These are phyloP conservation scores for Termitomyces sp. DNA, from an alignment of 768 basidiomycete species.

Conservation along the genomic window DNA sequence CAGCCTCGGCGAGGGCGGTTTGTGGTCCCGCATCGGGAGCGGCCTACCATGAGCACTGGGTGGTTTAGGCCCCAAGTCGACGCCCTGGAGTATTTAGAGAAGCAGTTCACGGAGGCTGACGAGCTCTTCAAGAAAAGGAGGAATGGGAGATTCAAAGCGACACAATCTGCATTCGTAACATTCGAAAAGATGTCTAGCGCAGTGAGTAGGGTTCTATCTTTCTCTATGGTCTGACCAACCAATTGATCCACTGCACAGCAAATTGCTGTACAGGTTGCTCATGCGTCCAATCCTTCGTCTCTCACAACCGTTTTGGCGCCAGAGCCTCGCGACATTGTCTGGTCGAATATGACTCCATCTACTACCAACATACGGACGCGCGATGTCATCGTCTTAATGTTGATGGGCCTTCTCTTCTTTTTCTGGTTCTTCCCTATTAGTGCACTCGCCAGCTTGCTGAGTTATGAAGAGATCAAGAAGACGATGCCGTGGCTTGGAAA, in stretches of 20 bases:
- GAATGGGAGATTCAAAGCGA: conserved; percentile 71
- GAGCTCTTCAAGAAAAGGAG: conserved; percentile 76
- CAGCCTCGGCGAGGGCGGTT: conserved; percentile 42
- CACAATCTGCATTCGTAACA: conserved; percentile 88
- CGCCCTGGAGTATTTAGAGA: conserved; percentile 83
- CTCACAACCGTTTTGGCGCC: conserved; percentile 75
- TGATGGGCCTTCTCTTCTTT: conserved; percentile 73
- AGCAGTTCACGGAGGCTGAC: conserved; percentile 74
- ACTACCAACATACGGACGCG: conserved; percentile 53
- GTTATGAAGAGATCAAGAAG: conserved; percentile 91
- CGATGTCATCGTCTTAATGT: conserved; percentile 61
- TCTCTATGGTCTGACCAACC: background rate
- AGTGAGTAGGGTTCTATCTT: conserved; percentile 37
- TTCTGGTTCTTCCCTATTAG: conserved; percentile 93
- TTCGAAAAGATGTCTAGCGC: conserved; percentile 95
- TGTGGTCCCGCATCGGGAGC: conserved; percentile 66
- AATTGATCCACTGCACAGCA: conserved; percentile 40
- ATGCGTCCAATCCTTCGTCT: conserved; percentile 62
- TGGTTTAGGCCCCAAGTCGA: conserved; percentile 82
- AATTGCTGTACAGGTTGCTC: conserved; percentile 82
- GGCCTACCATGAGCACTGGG: conserved; percentile 70
- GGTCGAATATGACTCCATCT: conserved; percentile 82
- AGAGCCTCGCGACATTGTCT: conserved; percentile 93
- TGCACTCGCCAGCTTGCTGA: conserved; percentile 79
- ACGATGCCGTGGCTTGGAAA: conserved; percentile 80